Conservation (phyloP, 2,329 filamentous ascomycete species). For the Colletotrichum orchidophilum region DNA sequence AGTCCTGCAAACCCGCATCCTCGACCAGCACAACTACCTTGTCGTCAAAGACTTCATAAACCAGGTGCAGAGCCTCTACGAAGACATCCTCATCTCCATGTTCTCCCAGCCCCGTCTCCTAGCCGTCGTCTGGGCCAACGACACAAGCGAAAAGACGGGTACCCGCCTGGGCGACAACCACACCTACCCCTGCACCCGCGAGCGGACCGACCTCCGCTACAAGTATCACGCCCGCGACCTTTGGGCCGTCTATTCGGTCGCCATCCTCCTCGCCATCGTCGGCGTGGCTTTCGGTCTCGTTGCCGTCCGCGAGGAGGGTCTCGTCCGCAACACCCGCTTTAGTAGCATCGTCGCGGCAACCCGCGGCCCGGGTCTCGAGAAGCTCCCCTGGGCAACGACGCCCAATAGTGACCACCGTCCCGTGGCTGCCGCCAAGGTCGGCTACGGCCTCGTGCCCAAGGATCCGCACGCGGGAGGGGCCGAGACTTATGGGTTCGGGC, state of each 20-base stretch:
- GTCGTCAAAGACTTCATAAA: constrained; percentile 38
- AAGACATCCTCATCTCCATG: constrained; percentile 47
- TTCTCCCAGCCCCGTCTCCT: constrained; percentile 46
- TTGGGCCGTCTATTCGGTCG: constrained; percentile 47
- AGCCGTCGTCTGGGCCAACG: constrained; percentile 43
- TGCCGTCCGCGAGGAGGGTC: constrained; percentile 44
- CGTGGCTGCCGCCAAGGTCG: constrained; percentile 27
- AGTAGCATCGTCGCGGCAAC: constrained; percentile 51
- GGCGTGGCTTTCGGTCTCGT: constrained; percentile 42
- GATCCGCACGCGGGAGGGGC: constrained; percentile 35
- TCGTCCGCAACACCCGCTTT: constrained; percentile 48
- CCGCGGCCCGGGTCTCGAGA: constrained; percentile 47
- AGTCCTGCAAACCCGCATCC: constrained; percentile 50
- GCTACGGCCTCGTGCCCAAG: constrained; percentile 32
- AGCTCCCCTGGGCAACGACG: constrained; percentile 38
- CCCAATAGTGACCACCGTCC: constrained; percentile 24
- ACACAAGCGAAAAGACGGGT: constrained; percentile 36
- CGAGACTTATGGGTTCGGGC: constrained; percentile 42
- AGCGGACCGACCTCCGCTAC: constrained; percentile 41
- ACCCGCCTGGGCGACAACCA: constrained; percentile 12
- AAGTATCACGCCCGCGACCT: constrained; percentile 42
- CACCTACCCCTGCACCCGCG: constrained; percentile 42
- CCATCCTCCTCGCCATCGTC: constrained; percentile 41
- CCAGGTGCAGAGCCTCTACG: constrained; percentile 42
- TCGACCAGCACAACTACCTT: constrained; percentile 45